Percentiles rank a stretch among this genome's conserved stretches.
These are phyloP conservation scores for Pichia californica DNA, from an alignment of 805 yeast genomes.

Conservation along the genomic window DNA sequence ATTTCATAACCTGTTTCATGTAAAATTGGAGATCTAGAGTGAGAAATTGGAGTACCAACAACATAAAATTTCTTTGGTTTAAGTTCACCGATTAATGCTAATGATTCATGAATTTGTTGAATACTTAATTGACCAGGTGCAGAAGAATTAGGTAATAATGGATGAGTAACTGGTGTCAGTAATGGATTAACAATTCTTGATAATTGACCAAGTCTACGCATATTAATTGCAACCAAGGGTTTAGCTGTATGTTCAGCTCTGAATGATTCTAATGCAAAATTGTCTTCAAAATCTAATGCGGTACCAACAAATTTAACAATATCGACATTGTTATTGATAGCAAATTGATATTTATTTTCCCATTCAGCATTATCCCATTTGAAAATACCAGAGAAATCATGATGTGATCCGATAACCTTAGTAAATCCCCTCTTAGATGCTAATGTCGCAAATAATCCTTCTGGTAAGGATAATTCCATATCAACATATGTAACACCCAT, in stretches of 20 bases:
- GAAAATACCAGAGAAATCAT: constrained; percentile 58
- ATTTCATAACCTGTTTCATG: constrained; percentile 73
- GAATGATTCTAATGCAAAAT: constrained; percentile 64
- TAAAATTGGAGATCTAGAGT: constrained; percentile 83
- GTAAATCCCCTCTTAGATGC: constrained; percentile 52
- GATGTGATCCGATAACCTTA: constrained; percentile 75
- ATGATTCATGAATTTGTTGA: constrained; percentile 53
- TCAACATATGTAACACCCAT: constrained; percentile 79
- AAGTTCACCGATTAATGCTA: constrained; percentile 57
- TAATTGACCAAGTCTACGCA: constrained; percentile 69
- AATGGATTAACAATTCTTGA: constrained; percentile 70
- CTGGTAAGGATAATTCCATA: constrained; percentile 67
- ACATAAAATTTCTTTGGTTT: constrained; percentile 55
- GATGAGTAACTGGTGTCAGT: constrained; percentile 82
- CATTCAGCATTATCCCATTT: constrained; percentile 69
- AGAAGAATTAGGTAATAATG: constrained; percentile 56
- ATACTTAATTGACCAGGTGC: constrained; percentile 78
- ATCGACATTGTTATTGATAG: constrained; percentile 59
- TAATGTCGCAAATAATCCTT: constrained; percentile 44
- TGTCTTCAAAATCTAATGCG: constrained; percentile 61
- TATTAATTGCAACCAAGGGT: constrained; percentile 81
- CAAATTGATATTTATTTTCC: constrained; percentile 66
- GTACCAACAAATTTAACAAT: constrained; percentile 77
- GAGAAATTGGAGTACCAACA: constrained; percentile 76
- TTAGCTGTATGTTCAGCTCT: constrained; percentile 44